These are phyloP conservation scores for Ogataea methanolica DNA, from an alignment of 805 yeast genomes.

Conservation along the genomic window DNA sequence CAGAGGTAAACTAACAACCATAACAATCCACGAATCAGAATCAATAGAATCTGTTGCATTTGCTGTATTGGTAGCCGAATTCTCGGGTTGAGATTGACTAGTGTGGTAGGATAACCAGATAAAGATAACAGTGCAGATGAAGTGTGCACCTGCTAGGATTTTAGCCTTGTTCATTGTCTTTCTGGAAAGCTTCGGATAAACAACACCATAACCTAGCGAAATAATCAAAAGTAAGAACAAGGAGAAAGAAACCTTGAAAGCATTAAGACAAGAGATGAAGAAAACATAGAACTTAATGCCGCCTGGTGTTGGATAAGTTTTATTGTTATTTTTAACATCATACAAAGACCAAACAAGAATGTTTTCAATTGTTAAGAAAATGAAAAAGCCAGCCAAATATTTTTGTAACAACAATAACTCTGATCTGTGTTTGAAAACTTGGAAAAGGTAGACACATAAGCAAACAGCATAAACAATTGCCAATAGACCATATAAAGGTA, in stretches of 20 bases:
- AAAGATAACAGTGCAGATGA: slow-evolving; percentile 49
- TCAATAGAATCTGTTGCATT: slow-evolving; percentile 48
- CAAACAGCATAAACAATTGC: slow-evolving; percentile 81
- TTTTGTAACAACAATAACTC: slow-evolving; percentile 88
- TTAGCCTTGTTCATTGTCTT: slow-evolving; percentile 69
- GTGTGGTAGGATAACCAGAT: slow-evolving; percentile 41
- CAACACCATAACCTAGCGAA: slow-evolving; percentile 92
- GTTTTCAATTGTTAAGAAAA: slow-evolving; percentile 78
- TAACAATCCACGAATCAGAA: slow-evolving; percentile 40
- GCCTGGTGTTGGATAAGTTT: slow-evolving; percentile 30
- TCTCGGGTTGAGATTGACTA: slow-evolving; percentile 29
- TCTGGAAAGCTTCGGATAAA: slow-evolving; percentile 76
- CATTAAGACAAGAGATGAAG: slow-evolving; percentile 72
- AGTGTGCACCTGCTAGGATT: slow-evolving; percentile 52
- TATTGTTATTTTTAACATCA: slow-evolving; percentile 65
- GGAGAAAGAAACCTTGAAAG: slow-evolving; percentile 80
- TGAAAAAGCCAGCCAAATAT: slow-evolving; percentile 81
- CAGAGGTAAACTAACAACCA: slow-evolving; percentile 66
- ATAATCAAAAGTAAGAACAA: slow-evolving; percentile 83
- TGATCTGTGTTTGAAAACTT: slow-evolving; percentile 77
- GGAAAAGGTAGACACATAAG: slow-evolving; percentile 78
- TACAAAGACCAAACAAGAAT: slow-evolving; percentile 88
- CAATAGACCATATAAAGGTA: slow-evolving; percentile 82
- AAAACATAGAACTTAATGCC: slow-evolving; percentile 69
- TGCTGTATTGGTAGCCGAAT: slow-evolving; percentile 27